Percentiles rank a stretch among this genome's conserved stretches.
phyloP scores from a whole-genome alignment of 208 protist genomes.

The Crithidia sp. region DNA sequence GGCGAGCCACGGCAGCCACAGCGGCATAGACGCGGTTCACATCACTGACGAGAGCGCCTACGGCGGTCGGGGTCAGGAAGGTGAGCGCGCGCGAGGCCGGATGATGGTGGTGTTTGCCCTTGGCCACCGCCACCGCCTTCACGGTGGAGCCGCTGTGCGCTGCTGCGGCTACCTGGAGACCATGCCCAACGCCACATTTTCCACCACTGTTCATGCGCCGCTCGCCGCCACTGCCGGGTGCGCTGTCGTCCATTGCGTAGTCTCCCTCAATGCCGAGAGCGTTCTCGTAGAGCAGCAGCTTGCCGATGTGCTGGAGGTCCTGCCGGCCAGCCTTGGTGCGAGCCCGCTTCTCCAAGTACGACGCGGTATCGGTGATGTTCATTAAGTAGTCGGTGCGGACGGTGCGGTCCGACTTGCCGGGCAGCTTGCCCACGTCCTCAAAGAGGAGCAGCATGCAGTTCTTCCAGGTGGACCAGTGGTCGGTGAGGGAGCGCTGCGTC shows the following conservation, averaged over 20 bases:
- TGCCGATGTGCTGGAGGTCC: slow-evolving; percentile 49
- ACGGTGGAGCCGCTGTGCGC: not conserved
- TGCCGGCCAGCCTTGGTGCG: slow-evolving; percentile 64
- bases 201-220: too few relatives aligned
- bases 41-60: not conserved
- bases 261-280: slow-evolving; percentile 7
- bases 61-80: not conserved
- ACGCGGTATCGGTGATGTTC: slow-evolving; percentile 89
- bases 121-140: too few relatives aligned
- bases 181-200: too few relatives aligned
- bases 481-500: slow-evolving; percentile 55
- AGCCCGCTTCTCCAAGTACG: slow-evolving; percentile 57
- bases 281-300: slow-evolving; percentile 50
- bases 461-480: slow-evolving; percentile 81
- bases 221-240: not conserved
- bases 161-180: too few relatives aligned
- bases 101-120: too few relatives aligned
- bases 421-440: slow-evolving; percentile 54
- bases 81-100: not conserved
- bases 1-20: slow-evolving; percentile 30
- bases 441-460: slow-evolving; percentile 61
- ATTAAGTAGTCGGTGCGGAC: slow-evolving; percentile 34
- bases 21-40: slow-evolving; percentile 26
- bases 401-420: slow-evolving; percentile 33
- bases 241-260: not conserved